phyloP scores from a whole-genome alignment of 495 filamentous ascomycete species.

The Penicillium tannophilum region DNA sequence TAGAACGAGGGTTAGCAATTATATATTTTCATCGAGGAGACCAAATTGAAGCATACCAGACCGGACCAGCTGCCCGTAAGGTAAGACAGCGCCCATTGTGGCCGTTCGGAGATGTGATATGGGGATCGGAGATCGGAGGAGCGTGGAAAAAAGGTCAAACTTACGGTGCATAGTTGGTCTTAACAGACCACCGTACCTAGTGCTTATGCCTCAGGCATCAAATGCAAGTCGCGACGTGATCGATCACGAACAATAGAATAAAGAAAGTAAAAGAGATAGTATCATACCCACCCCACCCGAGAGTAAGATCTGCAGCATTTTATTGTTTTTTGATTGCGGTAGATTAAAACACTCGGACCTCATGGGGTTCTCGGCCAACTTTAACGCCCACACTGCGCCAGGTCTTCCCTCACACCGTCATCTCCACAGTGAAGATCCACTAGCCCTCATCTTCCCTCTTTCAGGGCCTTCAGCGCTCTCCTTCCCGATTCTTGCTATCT shows the following conservation, averaged over 20 bases:
- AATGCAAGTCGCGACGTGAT: slow-evolving; percentile 24
- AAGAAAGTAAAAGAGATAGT: slow-evolving; percentile 3
- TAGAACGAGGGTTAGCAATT: slow-evolving; percentile 12
- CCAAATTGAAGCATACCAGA: slow-evolving; percentile 31
- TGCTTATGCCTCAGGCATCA: slow-evolving; percentile 23
- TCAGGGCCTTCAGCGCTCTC: slow-evolving; percentile 23
- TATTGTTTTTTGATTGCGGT: background rate
- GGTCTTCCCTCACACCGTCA: slow-evolving; percentile 23
- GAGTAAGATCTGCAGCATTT: background rate
- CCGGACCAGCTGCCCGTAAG: slow-evolving; percentile 45
- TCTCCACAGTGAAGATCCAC: slow-evolving; percentile 42
- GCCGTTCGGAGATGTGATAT: slow-evolving; percentile 31
- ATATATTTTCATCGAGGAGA: background rate
- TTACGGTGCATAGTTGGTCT: slow-evolving; percentile 29
- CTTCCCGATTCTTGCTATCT: slow-evolving; percentile 21
- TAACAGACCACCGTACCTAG: slow-evolving; percentile 16
- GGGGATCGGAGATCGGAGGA: slow-evolving; percentile 9
- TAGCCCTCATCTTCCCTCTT: slow-evolving; percentile 36
- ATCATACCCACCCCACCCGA: background rate
- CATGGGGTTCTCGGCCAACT: slow-evolving; percentile 1
- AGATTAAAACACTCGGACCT: background rate
- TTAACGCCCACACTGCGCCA: slow-evolving; percentile 2
- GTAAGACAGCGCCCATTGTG: slow-evolving; percentile 41
- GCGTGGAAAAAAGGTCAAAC: slow-evolving; percentile 37
- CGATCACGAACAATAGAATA: slow-evolving; percentile 15